phyloP scores from a whole-genome alignment of 768 basidiomycete genomes.

The Leccinellum luteum region DNA sequence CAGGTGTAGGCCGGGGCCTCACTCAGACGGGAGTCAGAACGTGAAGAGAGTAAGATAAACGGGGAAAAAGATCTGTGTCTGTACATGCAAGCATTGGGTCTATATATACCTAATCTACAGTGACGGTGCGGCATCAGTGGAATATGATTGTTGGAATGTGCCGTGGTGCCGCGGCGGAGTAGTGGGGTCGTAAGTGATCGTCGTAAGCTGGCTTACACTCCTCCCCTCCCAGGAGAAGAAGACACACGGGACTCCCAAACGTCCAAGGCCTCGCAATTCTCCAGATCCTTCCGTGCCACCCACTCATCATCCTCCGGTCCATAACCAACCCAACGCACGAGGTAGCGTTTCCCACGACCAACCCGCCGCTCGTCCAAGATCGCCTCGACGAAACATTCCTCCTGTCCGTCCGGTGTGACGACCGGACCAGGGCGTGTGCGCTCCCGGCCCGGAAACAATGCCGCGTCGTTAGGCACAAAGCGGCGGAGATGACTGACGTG shows the following conservation, averaged over 20 bases:
- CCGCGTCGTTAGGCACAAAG: conserved; percentile 35
- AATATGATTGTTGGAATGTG: too few species aligned
- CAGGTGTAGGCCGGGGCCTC: too few species aligned
- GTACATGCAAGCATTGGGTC: too few species aligned
- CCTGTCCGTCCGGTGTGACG: background rate
- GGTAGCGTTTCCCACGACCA: conserved; percentile 16
- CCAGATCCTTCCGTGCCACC: background rate
- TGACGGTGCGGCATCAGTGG: too few species aligned
- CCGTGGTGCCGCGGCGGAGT: too few species aligned
- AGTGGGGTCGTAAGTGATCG: too few species aligned
- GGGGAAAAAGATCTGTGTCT: too few species aligned
- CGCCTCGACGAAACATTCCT: background rate
- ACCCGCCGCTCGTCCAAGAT: conserved; percentile 4
- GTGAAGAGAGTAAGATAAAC: too few species aligned
- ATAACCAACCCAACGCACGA: conserved; percentile 19
- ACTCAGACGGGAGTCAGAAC: too few species aligned
- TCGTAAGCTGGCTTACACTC: background rate
- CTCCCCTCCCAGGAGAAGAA: background rate
- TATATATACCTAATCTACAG: too few species aligned
- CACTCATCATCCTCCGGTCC: conserved; percentile 7
- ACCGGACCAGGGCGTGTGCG: background rate
- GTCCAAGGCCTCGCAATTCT: conserved; percentile 6
- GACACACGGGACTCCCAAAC: background rate
- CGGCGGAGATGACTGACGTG: conserved; percentile 32
- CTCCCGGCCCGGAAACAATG: conserved; percentile 34